Evolutionary conservation across 2,329 filamentous ascomycete species (phyloP), one percentile per base, ranked within the genome.

Genomic region (Coniella vitis): DNA sequence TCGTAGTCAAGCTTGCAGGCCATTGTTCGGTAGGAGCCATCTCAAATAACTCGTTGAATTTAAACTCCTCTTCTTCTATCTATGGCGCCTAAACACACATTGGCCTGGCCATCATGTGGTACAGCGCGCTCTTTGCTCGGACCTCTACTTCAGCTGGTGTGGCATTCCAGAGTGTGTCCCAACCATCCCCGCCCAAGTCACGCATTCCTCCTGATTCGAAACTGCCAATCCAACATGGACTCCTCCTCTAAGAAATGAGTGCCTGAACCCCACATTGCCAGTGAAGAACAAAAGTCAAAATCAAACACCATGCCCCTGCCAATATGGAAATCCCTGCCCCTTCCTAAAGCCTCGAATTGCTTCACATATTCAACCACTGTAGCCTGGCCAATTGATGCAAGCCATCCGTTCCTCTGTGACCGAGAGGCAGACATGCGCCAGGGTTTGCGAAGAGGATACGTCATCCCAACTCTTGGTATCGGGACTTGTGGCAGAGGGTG

Each of bases 251-350:
- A 42, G 22, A 31, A 29, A 21, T 36, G 42, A 31, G 21, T 29
- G 22, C 3, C 21, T 25, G 17, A 16, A 9, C 34, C 38, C 38
- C 16, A 22, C 41, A 35, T 13, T 38, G 40, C 38, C 47, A 21
- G 45, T 34, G 38, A 38, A n/a, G 29, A 51, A 38, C 42, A 45
- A 40, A 5, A 29, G 25, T 29, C 25, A 29, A 5, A 49, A 38
- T 22, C 37, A 44, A 40, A 52, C 38, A 36, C 32, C 43, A 35
- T 49, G 35, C 42, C 45, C 47, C 50, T 36, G 35, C 47, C 50
- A 22, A 38, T 35, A 48, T 32, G 38, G 45, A 48, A n/a, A n/a
- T 45, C 40, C 49, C 49, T 48, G 40, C 29, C 17, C 19, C 21
- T 9, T 22, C 34, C 14, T n/a, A 19, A 5, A 36, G 34, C 19